phyloP scores from a whole-genome alignment of 148 eudicot genomes.

The Rhododendron williamsianum region DNA sequence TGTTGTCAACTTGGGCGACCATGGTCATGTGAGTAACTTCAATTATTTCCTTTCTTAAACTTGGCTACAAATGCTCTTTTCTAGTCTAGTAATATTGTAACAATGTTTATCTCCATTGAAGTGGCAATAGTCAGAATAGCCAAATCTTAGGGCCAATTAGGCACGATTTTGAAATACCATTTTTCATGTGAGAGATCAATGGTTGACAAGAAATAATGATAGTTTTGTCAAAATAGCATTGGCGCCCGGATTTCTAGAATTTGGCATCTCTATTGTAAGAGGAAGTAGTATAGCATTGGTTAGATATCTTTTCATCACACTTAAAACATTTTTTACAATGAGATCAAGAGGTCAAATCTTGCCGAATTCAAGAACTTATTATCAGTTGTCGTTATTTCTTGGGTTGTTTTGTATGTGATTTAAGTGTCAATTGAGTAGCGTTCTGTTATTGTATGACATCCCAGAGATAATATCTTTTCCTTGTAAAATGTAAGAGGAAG shows the following conservation, averaged over 20 bases:
- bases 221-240: neutral
- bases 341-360: neutral
- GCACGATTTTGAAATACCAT: neutral
- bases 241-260: neutral
- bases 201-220: neutral
- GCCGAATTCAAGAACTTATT: neutral
- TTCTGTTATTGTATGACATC: neutral
- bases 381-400: neutral
- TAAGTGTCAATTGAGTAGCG: neutral
- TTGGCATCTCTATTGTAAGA: neutral
- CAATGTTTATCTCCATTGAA: neutral
- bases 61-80: neutral
- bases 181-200: neutral
- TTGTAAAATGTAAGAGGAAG: neutral
- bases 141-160: neutral
- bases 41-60: conserved; percentile 11
- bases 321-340: neutral
- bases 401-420: neutral
- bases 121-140: neutral
- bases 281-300: neutral
- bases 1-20: conserved; percentile 90
- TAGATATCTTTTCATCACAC: neutral
- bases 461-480: neutral
- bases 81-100: neutral
- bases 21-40: conserved; percentile 51